phyloP scores from a whole-genome alignment of 495 filamentous ascomycete species.

The Cercophora samala region DNA sequence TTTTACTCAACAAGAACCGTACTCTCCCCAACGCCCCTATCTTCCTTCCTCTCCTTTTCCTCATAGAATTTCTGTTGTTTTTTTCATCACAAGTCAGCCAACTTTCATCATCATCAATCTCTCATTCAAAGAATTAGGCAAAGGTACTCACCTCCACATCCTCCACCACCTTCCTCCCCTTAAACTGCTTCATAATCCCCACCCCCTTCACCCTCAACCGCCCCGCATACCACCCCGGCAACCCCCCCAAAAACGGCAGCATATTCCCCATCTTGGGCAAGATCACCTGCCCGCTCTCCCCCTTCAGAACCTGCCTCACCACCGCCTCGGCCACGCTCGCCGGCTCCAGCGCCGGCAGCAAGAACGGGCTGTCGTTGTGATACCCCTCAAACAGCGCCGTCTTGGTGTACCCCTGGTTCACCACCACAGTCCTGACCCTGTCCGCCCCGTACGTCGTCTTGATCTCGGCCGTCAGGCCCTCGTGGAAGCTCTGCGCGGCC shows the following conservation, averaged over 20 bases:
- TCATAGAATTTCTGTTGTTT: constrained; percentile 40
- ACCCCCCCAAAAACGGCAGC: constrained; percentile 34
- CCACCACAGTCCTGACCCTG: constrained; percentile 60
- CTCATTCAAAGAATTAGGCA: no score
- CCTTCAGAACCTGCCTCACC: constrained; percentile 55
- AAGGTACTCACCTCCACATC: no score
- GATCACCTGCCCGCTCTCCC: constrained; percentile 56
- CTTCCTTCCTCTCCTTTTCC: constrained; percentile 29
- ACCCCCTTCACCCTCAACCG: constrained; percentile 34
- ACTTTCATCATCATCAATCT: no score
- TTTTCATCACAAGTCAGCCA: no score
- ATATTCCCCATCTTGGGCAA: constrained; percentile 44
- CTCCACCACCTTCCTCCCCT: constrained; percentile 47
- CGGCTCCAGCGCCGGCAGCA: constrained; percentile 55
- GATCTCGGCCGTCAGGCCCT: constrained; percentile 64
- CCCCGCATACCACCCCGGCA: constrained; percentile 48
- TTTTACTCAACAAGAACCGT: constrained; percentile 32
- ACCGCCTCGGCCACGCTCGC: constrained; percentile 66
- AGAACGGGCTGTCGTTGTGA: constrained; percentile 48
- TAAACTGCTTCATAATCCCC: constrained; percentile 45
- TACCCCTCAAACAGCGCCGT: constrained; percentile 62
- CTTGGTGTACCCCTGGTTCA: constrained; percentile 62
- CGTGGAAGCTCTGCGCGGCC: constrained; percentile 63
- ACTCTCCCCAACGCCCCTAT: constrained; percentile 27
- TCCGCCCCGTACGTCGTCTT: constrained; percentile 59